Evolutionary conservation across 345 rosid species (phyloP).

Genomic region (Lepidium aucheri): DNA sequence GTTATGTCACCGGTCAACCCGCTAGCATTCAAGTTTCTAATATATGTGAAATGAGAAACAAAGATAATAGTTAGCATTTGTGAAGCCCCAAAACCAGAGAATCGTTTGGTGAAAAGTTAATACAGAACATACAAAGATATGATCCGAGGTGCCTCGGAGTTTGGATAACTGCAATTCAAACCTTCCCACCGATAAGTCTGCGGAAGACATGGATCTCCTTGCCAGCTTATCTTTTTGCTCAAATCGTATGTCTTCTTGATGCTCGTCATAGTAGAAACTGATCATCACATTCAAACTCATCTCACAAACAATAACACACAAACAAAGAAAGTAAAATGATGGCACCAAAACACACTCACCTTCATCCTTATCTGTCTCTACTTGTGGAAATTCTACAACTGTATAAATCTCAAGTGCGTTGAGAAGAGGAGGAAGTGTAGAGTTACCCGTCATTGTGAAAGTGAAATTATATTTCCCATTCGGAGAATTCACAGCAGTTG

Average conservation of each 20-base stretch:
- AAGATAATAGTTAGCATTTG: neutral
- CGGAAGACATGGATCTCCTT: constrained; percentile 49
- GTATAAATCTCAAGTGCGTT: constrained; percentile 28
- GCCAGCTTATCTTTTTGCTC: constrained; percentile 25
- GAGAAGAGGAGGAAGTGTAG: constrained; percentile 32
- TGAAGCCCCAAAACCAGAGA: neutral
- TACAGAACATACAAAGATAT: constrained; percentile 38
- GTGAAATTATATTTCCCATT: neutral
- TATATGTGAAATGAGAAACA: too few species aligned
- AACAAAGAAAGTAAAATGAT: neutral
- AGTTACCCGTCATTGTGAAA: constrained; percentile 6
- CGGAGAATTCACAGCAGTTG: neutral
- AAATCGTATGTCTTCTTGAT: constrained; percentile 34
- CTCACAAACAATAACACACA: neutral
- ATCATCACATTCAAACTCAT: neutral
- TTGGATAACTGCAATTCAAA: constrained; percentile 27
- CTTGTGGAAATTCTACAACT: constrained; percentile 1
- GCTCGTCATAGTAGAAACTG: constrained; percentile 33
- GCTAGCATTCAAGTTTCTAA: constrained; percentile 32
- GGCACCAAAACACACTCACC: constrained; percentile 9
- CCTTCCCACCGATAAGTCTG: constrained; percentile 30
- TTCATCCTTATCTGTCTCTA: constrained; percentile 19
- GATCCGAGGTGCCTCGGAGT: constrained; percentile 21
- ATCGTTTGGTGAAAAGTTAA: neutral
- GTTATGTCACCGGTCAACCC: constrained; percentile 30